phyloP scores from a whole-genome alignment of 2,329 filamentous ascomycete genomes.

The Diaporthe australafricana region DNA sequence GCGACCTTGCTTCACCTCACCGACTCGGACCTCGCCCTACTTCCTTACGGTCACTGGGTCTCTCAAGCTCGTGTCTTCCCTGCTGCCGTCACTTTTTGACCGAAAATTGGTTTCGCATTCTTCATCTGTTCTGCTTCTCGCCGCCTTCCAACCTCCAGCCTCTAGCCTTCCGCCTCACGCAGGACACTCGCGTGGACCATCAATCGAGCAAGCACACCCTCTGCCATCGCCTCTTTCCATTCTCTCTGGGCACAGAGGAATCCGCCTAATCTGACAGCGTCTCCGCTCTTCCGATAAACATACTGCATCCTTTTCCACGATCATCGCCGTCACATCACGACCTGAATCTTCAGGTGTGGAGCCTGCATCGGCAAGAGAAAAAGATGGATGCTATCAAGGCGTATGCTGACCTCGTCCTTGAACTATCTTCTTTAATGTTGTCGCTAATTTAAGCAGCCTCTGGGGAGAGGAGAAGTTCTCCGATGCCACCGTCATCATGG shows the following conservation, averaged over 20 bases:
- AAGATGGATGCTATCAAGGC: neutral
- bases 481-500: conserved; percentile 27
- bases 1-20: accelerated
- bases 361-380: no score
- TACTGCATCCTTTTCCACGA: no score
- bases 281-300: no score
- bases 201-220: neutral
- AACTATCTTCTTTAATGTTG: neutral
- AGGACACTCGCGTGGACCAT: no score
- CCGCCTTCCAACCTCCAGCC: neutral
- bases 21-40: no score
- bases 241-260: neutral
- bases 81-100: no score
- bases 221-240: neutral
- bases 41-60: no score
- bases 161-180: neutral
- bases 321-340: no score
- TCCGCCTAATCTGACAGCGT: neutral
- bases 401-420: neutral
- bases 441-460: neutral
- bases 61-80: no score
- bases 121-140: neutral
- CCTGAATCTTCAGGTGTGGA: no score
- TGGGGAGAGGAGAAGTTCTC: conserved; percentile 1
- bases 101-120: no score